A percentile compares a stretch with the other conserved stretches of the same genome.
phyloP scores from a whole-genome alignment of 495 filamentous ascomycete species.

The Xylaria bambusicola region DNA sequence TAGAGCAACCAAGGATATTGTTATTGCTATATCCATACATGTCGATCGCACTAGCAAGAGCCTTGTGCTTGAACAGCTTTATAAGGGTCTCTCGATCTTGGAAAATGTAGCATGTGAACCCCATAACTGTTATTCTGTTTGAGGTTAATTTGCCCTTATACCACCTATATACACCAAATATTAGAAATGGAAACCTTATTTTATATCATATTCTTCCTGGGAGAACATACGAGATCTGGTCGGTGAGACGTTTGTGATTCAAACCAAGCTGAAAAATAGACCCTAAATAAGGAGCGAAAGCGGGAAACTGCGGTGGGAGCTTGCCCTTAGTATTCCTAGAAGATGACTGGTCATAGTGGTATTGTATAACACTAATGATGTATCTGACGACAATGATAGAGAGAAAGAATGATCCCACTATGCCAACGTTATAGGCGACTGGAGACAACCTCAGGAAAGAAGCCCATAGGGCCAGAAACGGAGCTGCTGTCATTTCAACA shows the following conservation, averaged over 20 bases:
- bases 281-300: conserved; percentile 5
- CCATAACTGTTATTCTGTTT: conserved; percentile 6
- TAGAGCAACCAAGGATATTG: conserved; percentile 12
- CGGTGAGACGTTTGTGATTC: conserved; percentile 7
- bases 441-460: background rate
- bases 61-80: conserved; percentile 6
- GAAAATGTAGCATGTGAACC: conserved; percentile 11
- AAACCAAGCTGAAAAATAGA: conserved; percentile 1
- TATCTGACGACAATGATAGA: conserved; percentile 6
- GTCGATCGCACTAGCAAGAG: background rate
- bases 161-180: background rate
- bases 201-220: background rate
- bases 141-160: conserved; percentile 15
- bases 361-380: background rate
- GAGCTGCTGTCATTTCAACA: conserved; percentile 7
- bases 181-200: background rate
- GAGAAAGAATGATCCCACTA: background rate
- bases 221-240: conserved; percentile 6
- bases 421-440: background rate
- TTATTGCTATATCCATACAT: conserved; percentile 9
- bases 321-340: background rate
- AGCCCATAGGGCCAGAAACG: conserved; percentile 11
- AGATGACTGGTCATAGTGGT: conserved; percentile 3
- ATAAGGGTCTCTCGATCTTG: conserved; percentile 15
- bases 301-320: background rate